phyloP scores from a whole-genome alignment of 306 rosid genomes.

The Glycyrrhiza uralensis region DNA sequence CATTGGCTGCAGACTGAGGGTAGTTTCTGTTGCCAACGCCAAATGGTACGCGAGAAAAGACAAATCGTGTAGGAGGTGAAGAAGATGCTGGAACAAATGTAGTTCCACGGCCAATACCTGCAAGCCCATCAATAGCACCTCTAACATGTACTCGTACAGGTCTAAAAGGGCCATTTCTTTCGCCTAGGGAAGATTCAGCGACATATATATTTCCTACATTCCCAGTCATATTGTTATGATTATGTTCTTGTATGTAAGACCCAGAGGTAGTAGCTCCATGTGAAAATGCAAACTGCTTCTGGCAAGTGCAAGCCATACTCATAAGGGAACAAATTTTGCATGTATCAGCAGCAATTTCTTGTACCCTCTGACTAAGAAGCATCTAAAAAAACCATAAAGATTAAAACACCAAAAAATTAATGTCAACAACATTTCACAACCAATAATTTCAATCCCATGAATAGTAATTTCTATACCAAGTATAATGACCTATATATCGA shows the following conservation, averaged over 20 bases:
- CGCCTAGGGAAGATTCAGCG: conserved; percentile 76
- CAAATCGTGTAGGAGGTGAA: conserved; percentile 89
- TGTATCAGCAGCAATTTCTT: conserved; percentile 89
- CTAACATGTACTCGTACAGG: conserved; percentile 89
- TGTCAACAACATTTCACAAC: conserved; percentile 17
- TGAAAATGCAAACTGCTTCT: conserved; percentile 70
- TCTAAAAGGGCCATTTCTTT: conserved; percentile 67
- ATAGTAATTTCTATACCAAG: neutral
- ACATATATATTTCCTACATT: conserved; percentile 70
- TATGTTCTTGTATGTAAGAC: conserved; percentile 76
- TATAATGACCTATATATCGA: neutral
- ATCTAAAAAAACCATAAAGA: conserved; percentile 47
- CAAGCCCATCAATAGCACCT: conserved; percentile 94
- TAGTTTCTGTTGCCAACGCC: conserved; percentile 83
- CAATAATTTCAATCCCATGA: neutral
- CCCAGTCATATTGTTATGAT: conserved; percentile 63
- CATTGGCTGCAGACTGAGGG: conserved; percentile 81
- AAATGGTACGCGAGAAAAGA: conserved; percentile 93
- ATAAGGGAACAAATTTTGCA: conserved; percentile 85
- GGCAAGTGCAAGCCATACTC: conserved; percentile 75
- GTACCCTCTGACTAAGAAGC: conserved; percentile 98
- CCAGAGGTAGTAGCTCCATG: conserved; percentile 60
- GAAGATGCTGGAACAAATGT: conserved; percentile 83
- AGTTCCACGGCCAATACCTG: conserved; percentile 92
- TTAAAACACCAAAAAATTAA: conserved; percentile 15